phyloP scores from a whole-genome alignment of 192 early-diverging fungal genomes.

The Fimicolochytrium jonesii region DNA sequence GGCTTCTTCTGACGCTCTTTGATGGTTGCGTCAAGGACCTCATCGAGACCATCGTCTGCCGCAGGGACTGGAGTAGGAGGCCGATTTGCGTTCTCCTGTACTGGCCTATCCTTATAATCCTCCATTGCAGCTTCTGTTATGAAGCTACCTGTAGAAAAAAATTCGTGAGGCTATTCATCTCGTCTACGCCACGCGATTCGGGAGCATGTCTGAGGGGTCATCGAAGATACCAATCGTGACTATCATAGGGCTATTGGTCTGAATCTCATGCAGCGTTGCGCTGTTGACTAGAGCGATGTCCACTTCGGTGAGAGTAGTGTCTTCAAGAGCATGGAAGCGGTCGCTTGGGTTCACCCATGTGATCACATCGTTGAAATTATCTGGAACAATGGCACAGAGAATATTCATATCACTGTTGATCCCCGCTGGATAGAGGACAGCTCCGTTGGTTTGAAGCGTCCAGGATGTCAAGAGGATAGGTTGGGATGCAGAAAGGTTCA shows the following conservation, averaged over 20 bases:
- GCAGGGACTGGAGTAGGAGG: too few relatives aligned
- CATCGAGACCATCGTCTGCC: too few relatives aligned
- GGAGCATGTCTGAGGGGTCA: background rate
- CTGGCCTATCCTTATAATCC: too few relatives aligned
- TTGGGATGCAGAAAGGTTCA: background rate
- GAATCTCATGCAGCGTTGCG: background rate
- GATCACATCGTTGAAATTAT: constrained; percentile 9
- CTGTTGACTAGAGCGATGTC: background rate
- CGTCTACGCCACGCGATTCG: too few relatives aligned
- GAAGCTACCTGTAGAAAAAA: too few relatives aligned
- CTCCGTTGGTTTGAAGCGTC: background rate
- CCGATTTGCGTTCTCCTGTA: too few relatives aligned
- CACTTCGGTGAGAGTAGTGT: too few relatives aligned
- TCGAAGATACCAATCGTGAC: background rate
- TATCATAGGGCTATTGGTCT: background rate
- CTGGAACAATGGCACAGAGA: constrained; percentile 8
- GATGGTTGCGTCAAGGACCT: too few relatives aligned
- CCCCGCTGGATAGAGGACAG: background rate
- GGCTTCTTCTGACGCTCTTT: too few relatives aligned
- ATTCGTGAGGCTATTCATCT: too few relatives aligned
- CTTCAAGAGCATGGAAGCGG: too few relatives aligned
- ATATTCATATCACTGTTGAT: constrained; percentile 6
- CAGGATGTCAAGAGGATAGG: background rate
- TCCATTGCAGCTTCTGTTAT: too few relatives aligned
- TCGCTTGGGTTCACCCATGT: background rate